Conservation (phyloP, 495 filamentous ascomycete genomes). For the Aspergillus cavernicola region DNA sequence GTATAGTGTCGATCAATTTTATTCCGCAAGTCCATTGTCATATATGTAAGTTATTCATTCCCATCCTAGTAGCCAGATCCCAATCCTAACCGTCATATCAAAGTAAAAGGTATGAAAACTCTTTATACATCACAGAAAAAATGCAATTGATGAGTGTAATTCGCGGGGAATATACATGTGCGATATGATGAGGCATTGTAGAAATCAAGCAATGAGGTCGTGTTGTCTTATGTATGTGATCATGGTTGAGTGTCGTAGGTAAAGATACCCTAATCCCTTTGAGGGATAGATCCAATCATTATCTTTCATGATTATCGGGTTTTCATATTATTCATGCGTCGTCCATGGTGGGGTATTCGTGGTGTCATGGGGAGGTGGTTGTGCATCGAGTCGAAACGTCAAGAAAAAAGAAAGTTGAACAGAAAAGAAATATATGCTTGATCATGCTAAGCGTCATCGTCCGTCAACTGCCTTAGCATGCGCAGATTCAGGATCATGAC, state of each 20-base stretch:
- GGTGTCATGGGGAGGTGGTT: neutral
- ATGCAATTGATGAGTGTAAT: neutral
- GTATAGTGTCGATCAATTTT: neutral
- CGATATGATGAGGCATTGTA: neutral
- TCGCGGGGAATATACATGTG: constrained; percentile 10
- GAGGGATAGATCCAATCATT: constrained; percentile 1
- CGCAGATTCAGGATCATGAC: constrained; percentile 94
- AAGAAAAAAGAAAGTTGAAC: constrained; percentile 17
- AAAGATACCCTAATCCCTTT: neutral
- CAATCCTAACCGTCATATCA: neutral
- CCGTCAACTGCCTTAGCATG: constrained; percentile 56
- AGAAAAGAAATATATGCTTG: constrained; percentile 8
- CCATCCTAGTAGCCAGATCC: neutral
- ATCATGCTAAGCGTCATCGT: constrained; percentile 33
- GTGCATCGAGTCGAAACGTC: constrained; percentile 3
- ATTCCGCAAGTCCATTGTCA: neutral
- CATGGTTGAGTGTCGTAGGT: neutral
- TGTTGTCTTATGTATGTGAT: neutral
- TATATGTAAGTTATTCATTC: constrained; percentile 1
- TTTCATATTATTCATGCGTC: constrained; percentile 12
- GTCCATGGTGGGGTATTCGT: constrained; percentile 8
- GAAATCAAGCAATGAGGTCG: neutral
- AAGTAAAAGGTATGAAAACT: neutral
- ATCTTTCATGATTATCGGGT: constrained; percentile 9
- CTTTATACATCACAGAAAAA: constrained; percentile 6